phyloP scores from a whole-genome alignment of 208 protist genomes.

The Jaenimonas drosophilae region DNA sequence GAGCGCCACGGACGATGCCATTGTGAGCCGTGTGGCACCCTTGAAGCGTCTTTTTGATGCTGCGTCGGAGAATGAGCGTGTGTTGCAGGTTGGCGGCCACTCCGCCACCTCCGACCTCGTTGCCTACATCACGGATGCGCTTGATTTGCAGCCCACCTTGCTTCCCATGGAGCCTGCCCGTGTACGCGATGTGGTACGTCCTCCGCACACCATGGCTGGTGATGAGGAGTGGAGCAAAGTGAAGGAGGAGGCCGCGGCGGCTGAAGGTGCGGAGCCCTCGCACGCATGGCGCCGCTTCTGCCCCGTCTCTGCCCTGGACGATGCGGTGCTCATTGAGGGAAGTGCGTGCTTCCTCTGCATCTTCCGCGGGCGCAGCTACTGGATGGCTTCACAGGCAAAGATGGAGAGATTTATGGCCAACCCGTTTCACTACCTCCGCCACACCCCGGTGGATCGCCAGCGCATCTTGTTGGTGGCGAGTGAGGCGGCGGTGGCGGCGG shows the following conservation, averaged over 20 bases:
- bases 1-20: slow-evolving; percentile 1
- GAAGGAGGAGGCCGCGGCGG: slow-evolving; percentile 24
- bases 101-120: slow-evolving; percentile 24
- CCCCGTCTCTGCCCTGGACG: slow-evolving; percentile 64
- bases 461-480: slow-evolving; percentile 51
- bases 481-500: slow-evolving; percentile 12
- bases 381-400: slow-evolving; percentile 36
- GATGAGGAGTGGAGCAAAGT: slow-evolving; percentile 19
- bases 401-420: slow-evolving; percentile 44
- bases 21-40: slow-evolving; percentile 5
- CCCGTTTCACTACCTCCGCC: slow-evolving; percentile 42
- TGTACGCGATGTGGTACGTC: neutral
- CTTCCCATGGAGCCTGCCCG: slow-evolving; percentile 10
- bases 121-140: slow-evolving; percentile 19
- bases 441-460: slow-evolving; percentile 14
- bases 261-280: slow-evolving; percentile 16
- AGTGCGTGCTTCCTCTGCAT: slow-evolving; percentile 41
- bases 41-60: slow-evolving; percentile 11
- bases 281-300: slow-evolving; percentile 70
- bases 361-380: slow-evolving; percentile 57
- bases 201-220: slow-evolving; percentile 7
- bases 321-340: slow-evolving; percentile 67
- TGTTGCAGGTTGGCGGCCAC: slow-evolving; percentile 15
- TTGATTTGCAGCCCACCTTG: slow-evolving; percentile 29
- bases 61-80: slow-evolving; percentile 8